Base-by-base conservation (phyloP, 306 rosid genomes). In the Canavalia gladiata region DNA sequence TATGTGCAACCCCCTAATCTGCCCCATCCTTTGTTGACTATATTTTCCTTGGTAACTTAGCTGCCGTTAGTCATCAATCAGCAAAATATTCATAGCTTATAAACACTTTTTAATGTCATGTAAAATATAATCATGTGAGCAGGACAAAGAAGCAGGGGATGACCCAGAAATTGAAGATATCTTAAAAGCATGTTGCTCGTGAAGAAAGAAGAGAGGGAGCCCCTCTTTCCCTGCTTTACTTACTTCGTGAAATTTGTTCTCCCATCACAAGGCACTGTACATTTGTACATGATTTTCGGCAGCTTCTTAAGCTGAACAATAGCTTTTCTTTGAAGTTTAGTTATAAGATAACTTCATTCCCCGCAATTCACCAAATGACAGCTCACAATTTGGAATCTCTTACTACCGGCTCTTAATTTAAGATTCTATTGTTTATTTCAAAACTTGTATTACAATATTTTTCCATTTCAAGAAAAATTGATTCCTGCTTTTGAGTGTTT, bases 121-220 rank as follows among this genome's bases (percentile, higher is more conserved):
- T 18, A 18, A 18, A 18, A 18, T 18, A 18, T 18, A 18, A 18
- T 60, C 39, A 39, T 29, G 41, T 46, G 89, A 46, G 73, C 57
- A 91, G 98, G 98, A 95, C 75, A 95, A 90, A 88, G 98, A 91
- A 88, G 98, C 98, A 28, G 94, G 98, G 74, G 97, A 92, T 86
- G 98, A 95, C 72, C 97, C 98, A 11, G 90, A 88, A 64, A 95
- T 95, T 39, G 88, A 91, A 84, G 97, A 92, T 49, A 83, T 95
- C 77, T 83, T 92, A 56, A 76, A 88, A 87, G 95, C 91, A 39
- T 91, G 95, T 83, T 91, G 97, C 81, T 84, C 87, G 1, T 89
- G 91, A 89, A 79, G 76, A 64, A 76, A 43, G 46, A 50, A 54
- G 30, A 8, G 46, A 41, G 6, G 45, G 29, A 35, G 5, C 55